Percentiles rank a stretch among this genome's conserved stretches.
phyloP scores from a whole-genome alignment of 176 grass and related monocot species.

The Alloteropsis semialata region DNA sequence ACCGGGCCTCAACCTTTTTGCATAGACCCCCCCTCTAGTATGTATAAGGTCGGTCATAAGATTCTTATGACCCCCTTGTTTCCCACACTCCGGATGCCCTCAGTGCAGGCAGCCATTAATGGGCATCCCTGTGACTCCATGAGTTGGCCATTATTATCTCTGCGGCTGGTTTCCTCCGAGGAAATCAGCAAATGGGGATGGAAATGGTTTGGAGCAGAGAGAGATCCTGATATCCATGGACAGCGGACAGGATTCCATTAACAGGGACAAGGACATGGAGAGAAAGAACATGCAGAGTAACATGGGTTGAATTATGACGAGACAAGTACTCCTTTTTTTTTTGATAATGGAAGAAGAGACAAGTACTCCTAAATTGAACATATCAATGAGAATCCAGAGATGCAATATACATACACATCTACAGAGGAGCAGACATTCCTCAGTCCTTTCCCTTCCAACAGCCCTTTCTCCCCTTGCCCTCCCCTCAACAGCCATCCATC shows the following conservation, averaged over 20 bases:
- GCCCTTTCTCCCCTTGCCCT: conserved; percentile 9
- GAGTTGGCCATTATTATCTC: neutral
- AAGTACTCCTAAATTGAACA: conserved; percentile 34
- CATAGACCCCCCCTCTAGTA: no score
- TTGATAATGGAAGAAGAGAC: no score
- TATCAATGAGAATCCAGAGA: conserved; percentile 47
- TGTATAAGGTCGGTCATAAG: no score
- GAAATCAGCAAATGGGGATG: conserved; percentile 33
- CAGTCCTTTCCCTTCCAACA: neutral
- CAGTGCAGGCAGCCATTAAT: neutral
- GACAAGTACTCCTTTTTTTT: conserved; percentile 31
- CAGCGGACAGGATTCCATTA: neutral
- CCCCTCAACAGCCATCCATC: conserved; percentile 40
- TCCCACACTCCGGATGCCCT: no score
- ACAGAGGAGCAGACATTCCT: conserved; percentile 56
- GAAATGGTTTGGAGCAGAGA: neutral
- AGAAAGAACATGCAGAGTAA: conserved; percentile 14
- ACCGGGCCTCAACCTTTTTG: no score
- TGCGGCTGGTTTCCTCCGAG: neutral
- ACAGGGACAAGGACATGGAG: neutral
- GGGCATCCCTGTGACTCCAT: neutral
- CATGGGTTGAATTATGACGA: conserved; percentile 36
- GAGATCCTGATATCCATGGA: neutral
- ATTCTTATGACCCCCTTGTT: no score
- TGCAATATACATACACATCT: conserved; percentile 80